A percentile compares a stretch with the other conserved stretches of the same genome.
Evolutionary conservation across 106 monocot genomes (phyloP).

Genomic region (Dendrobium officinale): DNA sequence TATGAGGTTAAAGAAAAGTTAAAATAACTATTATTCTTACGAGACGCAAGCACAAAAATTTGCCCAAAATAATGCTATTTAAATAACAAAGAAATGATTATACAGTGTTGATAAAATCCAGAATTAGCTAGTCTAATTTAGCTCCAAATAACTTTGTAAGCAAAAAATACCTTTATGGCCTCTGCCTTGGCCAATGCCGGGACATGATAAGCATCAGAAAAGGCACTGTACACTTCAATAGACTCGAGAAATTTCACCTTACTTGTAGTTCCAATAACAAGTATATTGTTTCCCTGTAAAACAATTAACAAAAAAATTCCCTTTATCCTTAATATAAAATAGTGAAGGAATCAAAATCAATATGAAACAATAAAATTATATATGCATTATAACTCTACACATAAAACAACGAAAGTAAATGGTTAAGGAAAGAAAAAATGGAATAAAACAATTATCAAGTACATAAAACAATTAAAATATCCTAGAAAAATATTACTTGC

Average conservation of each 20-base stretch:
- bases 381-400: constrained; percentile 15
- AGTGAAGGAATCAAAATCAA: neutral
- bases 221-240: constrained; percentile 74
- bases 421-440: neutral
- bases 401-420: constrained; percentile 3
- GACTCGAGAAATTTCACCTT: constrained; percentile 76
- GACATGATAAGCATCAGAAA: constrained; percentile 70
- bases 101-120: neutral
- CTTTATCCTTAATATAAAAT: neutral
- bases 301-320: neutral
- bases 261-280: constrained; percentile 89
- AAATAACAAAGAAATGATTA: neutral
- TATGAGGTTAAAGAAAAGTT: too few relatives aligned
- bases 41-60: neutral
- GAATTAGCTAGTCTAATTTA: neutral
- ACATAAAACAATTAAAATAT: neutral
- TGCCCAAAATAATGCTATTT: neutral
- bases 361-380: neutral
- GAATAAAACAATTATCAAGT: neutral
- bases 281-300: constrained; percentile 82
- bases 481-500: neutral
- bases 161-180: constrained; percentile 60
- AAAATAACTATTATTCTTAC: neutral
- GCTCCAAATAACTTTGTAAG: neutral
- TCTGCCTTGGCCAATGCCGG: constrained; percentile 57